Base-by-base conservation (phyloP, 352 stramenopile genomes). In the Pythium sukuiense region DNA sequence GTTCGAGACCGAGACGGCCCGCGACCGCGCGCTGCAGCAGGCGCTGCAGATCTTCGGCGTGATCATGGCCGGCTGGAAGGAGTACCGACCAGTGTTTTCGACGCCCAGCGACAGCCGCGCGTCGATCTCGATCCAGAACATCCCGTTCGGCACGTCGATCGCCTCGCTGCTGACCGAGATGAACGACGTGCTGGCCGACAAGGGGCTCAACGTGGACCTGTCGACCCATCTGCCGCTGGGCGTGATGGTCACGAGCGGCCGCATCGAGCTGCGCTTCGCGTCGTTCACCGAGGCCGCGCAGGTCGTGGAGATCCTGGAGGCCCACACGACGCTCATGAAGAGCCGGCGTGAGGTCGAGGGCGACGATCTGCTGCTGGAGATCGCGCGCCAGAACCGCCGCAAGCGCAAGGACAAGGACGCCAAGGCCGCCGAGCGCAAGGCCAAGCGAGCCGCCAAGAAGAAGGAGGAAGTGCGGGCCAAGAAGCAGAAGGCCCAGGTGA, bases 21-120 rank as follows among this genome's bases (percentile, higher is more conserved):
- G 74, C 13, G 77, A 88, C 5, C 79, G 78, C 6, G 87, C 87
- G 37, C 76, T 90, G 52, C 86, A 90, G 65, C 84, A 83, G 9
- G 83, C 87, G 52, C 65, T 94, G 26, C 84, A 92, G 73, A 96
- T 96, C 63, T 96, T 96, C 62, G 87, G 87, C 29, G 85, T 96
- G 24, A 94, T 96, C 84, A 92, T 96, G 81, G 71, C 58, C 24
- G 87, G 85, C 56, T 92, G 74, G 75, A 89, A 88, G n/a, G 83
- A 96, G 71, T 88, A 90, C 59, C 87, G 87, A 0, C 77, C 87
- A 0, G 85, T 92, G 59, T 96, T 96, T 60, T 81, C 84, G 52
- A 84, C 83, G 2, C 50, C 69, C 0, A 71, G 68, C 29, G 76
- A 86, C 14, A 53, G 78, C 46, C 84, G 85, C 59, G 75, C 71